Evolutionary conservation across 768 basidiomycete genomes (phyloP).

Genomic region (Lentinula lateritia): DNA sequence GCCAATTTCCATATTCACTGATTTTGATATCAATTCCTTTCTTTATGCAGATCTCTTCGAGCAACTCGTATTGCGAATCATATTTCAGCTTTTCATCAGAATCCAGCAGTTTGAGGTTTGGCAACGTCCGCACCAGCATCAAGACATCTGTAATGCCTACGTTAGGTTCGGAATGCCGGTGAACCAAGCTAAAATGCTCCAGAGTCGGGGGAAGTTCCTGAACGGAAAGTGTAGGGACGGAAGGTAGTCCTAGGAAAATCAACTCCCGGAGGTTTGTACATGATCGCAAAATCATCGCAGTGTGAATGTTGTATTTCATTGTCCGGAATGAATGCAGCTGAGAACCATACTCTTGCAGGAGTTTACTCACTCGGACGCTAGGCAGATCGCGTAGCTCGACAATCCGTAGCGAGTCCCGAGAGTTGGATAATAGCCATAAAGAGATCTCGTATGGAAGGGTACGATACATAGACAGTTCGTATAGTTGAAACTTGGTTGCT

Average conservation of each 20-base stretch:
- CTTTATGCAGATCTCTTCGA: constrained; percentile 23
- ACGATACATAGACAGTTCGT: constrained; percentile 35
- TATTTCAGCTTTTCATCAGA: constrained; percentile 21
- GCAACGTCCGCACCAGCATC: constrained; percentile 23
- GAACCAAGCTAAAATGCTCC: constrained; percentile 34
- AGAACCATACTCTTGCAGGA: constrained; percentile 24
- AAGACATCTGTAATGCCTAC: constrained; percentile 20
- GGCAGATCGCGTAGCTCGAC: constrained; percentile 34
- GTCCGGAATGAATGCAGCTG: constrained; percentile 39
- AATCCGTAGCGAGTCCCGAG: constrained; percentile 28
- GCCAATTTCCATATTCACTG: constrained; percentile 24
- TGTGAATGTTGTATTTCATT: constrained; percentile 25
- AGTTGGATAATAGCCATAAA: constrained; percentile 32
- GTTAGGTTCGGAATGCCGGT: constrained; percentile 15
- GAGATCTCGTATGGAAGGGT: constrained; percentile 22
- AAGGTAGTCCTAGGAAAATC: constrained; percentile 29
- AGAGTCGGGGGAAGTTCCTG: constrained; percentile 28
- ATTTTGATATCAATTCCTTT: constrained; percentile 22
- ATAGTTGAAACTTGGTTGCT: constrained; percentile 21
- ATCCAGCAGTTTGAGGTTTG: constrained; percentile 29
- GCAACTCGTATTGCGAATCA: constrained; percentile 16
- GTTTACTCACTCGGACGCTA: constrained; percentile 14
- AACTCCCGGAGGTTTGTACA: constrained; percentile 37
- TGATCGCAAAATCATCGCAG: constrained; percentile 25
- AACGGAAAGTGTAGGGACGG: constrained; percentile 21